A percentile compares a stretch with the other conserved stretches of the same genome.
phyloP scores from a whole-genome alignment of 2,329 filamentous ascomycete species.

The Arthrobotrys sinensis region DNA sequence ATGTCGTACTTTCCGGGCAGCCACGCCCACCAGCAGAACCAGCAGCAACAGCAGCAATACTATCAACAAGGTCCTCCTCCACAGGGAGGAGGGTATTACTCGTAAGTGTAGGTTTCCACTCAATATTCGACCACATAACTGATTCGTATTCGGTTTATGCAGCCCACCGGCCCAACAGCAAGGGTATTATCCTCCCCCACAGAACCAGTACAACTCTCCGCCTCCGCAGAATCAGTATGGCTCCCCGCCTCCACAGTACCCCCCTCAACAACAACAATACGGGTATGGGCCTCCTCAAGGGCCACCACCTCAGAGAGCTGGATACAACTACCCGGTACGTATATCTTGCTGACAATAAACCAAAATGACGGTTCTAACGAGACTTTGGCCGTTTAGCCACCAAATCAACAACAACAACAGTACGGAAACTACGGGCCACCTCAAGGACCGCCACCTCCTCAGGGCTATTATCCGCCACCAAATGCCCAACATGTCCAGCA shows the following conservation, averaged over 20 bases:
- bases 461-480: constrained; percentile 51
- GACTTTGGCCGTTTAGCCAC: constrained; percentile 10
- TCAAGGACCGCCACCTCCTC: constrained; percentile 38
- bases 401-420: constrained; percentile 15
- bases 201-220: constrained; percentile 50
- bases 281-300: constrained; percentile 48
- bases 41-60: constrained; percentile 53
- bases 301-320: constrained; percentile 25
- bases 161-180: constrained; percentile 14
- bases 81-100: constrained; percentile 50
- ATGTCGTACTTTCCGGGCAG: constrained; percentile 61
- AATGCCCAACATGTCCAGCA: constrained; percentile 50
- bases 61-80: constrained; percentile 52
- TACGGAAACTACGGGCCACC: constrained; percentile 42
- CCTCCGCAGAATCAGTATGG: constrained; percentile 46
- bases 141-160: neutral
- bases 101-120: constrained; percentile 25
- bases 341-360: neutral
- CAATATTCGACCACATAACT: neutral
- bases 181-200: constrained; percentile 36
- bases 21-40: constrained; percentile 38
- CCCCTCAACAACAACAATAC: constrained; percentile 36
- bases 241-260: constrained; percentile 52
- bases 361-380: neutral
- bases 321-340: constrained; percentile 46